Conservation (phyloP, 1,139 yeast species). For the Hemisphaericaspora xylofermentans region DNA sequence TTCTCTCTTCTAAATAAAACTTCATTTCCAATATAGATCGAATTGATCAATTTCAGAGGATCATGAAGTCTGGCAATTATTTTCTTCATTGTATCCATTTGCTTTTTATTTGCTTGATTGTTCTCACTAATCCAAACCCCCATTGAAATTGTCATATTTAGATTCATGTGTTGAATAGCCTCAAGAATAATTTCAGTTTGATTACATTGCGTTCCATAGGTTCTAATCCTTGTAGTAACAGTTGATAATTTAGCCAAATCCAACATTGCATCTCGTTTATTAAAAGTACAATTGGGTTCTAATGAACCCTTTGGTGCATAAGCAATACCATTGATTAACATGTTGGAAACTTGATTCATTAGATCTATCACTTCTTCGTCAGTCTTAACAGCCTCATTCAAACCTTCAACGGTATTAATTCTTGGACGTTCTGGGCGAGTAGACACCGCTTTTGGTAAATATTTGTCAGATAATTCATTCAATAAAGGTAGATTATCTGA, state of each 20-base stretch:
- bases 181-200: slow-evolving; percentile 55
- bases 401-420: slow-evolving; percentile 11
- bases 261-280: slow-evolving; percentile 46
- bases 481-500: slow-evolving; percentile 10
- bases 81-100: slow-evolving; percentile 43
- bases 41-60: slow-evolving; percentile 38
- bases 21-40: slow-evolving; percentile 63
- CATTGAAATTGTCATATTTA: slow-evolving; percentile 57
- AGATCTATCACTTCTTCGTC: slow-evolving; percentile 29
- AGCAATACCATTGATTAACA: slow-evolving; percentile 54
- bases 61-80: slow-evolving; percentile 47
- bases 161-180: slow-evolving; percentile 48
- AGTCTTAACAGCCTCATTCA: slow-evolving; percentile 28
- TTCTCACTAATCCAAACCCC: slow-evolving; percentile 64
- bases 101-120: slow-evolving; percentile 38
- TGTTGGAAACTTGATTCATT: slow-evolving; percentile 27
- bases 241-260: slow-evolving; percentile 59
- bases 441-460: slow-evolving; percentile 1
- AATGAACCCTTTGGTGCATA: slow-evolving; percentile 56
- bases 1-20: slow-evolving; percentile 57
- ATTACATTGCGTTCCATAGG: slow-evolving; percentile 64
- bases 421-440: background rate
- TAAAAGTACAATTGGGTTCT: slow-evolving; percentile 54
- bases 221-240: slow-evolving; percentile 55
- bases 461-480: slow-evolving; percentile 10